These are phyloP conservation scores for Clitopilus hobsonii DNA, from an alignment of 768 basidiomycete species.

Conservation along the genomic window DNA sequence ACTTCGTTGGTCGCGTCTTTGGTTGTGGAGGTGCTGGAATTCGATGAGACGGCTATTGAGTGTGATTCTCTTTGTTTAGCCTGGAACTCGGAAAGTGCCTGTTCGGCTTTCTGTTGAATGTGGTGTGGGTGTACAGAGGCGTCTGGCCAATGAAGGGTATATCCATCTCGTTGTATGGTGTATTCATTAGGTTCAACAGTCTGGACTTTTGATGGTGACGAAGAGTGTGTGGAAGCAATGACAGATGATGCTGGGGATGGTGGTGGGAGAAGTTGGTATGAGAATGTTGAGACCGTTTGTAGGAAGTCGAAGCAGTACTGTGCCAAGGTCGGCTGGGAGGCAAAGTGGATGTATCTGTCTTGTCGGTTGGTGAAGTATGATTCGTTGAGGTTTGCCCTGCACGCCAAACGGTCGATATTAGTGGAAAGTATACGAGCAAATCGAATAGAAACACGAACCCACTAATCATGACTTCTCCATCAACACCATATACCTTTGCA, in stretches of 20 bases:
- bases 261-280: constrained; percentile 49
- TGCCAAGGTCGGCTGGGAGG: constrained; percentile 53
- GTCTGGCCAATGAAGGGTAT: constrained; percentile 65
- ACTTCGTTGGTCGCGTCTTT: constrained; percentile 23
- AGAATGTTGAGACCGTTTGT: constrained; percentile 61
- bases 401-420: background rate
- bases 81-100: constrained; percentile 60
- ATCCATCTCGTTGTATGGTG: constrained; percentile 35
- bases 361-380: constrained; percentile 95
- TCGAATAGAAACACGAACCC: constrained; percentile 54
- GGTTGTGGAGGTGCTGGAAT: background rate
- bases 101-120: constrained; percentile 57
- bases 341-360: constrained; percentile 87
- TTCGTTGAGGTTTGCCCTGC: constrained; percentile 86
- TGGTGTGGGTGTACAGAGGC: constrained; percentile 60
- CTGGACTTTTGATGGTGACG: too few relatives aligned
- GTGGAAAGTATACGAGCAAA: background rate
- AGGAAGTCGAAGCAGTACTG: constrained; percentile 85
- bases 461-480: constrained; percentile 88
- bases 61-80: constrained; percentile 21
- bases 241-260: constrained; percentile 1
- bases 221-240: too few relatives aligned
- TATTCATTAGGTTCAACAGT: constrained; percentile 11
- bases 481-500: constrained; percentile 90
- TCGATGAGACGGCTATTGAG: background rate